Evolutionary conservation across 495 filamentous ascomycete genomes (phyloP).

Genomic region (Polyplosphaeria fusca): DNA sequence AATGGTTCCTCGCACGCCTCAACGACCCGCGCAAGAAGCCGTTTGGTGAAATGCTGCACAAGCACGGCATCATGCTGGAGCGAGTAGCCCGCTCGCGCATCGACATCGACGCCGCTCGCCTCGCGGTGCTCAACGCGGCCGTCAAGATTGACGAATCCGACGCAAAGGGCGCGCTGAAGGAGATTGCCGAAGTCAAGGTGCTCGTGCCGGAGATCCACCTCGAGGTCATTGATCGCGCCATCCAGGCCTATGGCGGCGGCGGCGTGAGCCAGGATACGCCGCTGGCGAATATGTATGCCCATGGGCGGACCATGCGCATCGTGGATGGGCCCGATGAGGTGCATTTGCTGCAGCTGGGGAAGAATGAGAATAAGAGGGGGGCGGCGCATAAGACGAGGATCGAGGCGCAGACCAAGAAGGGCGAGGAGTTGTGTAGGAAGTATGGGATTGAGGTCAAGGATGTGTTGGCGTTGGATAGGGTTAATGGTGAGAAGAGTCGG

Average conservation of each 20-base stretch:
- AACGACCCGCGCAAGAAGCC: constrained; percentile 46
- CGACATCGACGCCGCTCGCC: constrained; percentile 45
- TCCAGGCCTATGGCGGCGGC: constrained; percentile 45
- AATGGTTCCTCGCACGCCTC: constrained; percentile 43
- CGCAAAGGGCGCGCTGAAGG: constrained; percentile 46
- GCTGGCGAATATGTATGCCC: constrained; percentile 36
- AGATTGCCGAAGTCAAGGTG: constrained; percentile 47
- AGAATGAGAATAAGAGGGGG: constrained; percentile 46
- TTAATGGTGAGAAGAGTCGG: constrained; percentile 26
- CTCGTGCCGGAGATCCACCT: constrained; percentile 40
- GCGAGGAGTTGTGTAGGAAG: constrained; percentile 36
- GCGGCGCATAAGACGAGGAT: constrained; percentile 35
- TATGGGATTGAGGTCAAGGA: constrained; percentile 42
- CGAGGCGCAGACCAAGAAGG: constrained; percentile 41
- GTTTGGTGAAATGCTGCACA: constrained; percentile 42
- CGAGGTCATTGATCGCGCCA: constrained; percentile 42
- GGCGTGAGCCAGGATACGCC: constrained; percentile 42
- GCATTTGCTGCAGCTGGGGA: constrained; percentile 43
- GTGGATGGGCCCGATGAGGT: constrained; percentile 47
- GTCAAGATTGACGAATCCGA: constrained; percentile 44
- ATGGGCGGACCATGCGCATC: constrained; percentile 35
- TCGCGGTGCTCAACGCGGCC: constrained; percentile 44
- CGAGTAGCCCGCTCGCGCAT: constrained; percentile 41
- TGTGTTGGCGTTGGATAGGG: constrained; percentile 38
- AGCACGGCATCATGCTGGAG: constrained; percentile 47